Conservation (phyloP, 2,329 filamentous ascomycete species). For the Pyricularia pennisetigena region DNA sequence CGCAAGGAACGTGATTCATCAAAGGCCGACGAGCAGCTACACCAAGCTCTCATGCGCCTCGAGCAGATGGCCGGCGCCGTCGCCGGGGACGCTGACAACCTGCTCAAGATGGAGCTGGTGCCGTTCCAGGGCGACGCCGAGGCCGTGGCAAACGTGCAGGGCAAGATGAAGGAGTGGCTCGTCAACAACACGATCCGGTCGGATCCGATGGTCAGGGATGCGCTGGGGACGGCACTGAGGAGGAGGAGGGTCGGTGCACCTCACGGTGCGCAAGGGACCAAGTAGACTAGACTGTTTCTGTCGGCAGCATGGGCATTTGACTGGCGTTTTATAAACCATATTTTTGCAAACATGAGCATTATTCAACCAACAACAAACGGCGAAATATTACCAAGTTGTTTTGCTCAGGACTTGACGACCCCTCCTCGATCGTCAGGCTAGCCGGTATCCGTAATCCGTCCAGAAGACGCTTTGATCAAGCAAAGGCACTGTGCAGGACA, state of each 20-base stretch:
- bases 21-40: constrained; percentile 38
- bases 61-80: constrained; percentile 47
- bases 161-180: constrained; percentile 75
- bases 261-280: constrained; percentile 46
- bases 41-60: constrained; percentile 57
- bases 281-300: constrained; percentile 15
- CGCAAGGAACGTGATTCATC: constrained; percentile 18
- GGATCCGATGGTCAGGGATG: constrained; percentile 74
- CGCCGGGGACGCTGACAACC: constrained; percentile 58
- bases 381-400: too few relatives aligned
- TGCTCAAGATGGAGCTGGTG: constrained; percentile 69
- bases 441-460: too few relatives aligned
- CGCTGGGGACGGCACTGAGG: constrained; percentile 58
- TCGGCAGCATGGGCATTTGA: background rate
- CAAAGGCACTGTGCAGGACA: too few relatives aligned
- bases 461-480: too few relatives aligned
- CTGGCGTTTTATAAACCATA: background rate
- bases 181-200: constrained; percentile 75
- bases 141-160: constrained; percentile 52
- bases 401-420: too few relatives aligned
- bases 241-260: constrained; percentile 53
- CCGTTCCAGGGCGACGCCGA: constrained; percentile 69
- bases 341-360: background rate
- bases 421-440: too few relatives aligned
- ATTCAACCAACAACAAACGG: background rate